Evolutionary conservation across 2,329 filamentous ascomycete genomes (phyloP).

Genomic region (Xylariaceae sp.): DNA sequence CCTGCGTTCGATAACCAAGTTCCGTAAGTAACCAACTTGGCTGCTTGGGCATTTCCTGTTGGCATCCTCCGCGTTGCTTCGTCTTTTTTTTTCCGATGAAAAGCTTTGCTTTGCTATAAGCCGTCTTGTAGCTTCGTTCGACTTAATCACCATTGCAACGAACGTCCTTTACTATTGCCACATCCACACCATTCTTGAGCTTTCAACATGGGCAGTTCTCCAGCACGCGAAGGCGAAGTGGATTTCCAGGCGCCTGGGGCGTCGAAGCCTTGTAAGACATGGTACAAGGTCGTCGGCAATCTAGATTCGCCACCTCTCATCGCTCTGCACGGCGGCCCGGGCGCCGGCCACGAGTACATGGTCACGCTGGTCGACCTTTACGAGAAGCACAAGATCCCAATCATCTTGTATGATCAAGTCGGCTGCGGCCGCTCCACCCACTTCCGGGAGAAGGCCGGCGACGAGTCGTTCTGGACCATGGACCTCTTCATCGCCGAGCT

Average conservation of each 20-base stretch:
- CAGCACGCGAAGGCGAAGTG: constrained; percentile 1
- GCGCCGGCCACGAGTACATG: constrained; percentile 6
- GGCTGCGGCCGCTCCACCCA: constrained; percentile 47
- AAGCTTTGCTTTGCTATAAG: no score
- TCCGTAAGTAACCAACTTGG: no score
- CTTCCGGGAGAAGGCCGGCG: constrained; percentile 44
- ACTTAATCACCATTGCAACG: no score
- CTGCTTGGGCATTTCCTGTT: no score
- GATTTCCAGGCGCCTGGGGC: constrained; percentile 1
- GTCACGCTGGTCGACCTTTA: neutral
- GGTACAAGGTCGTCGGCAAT: constrained; percentile 5
- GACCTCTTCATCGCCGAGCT: constrained; percentile 19
- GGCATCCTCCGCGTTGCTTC: no score
- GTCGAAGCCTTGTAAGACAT: constrained; percentile 3
- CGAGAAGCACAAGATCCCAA: neutral
- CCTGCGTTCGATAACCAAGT: no score
- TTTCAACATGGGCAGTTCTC: neutral
- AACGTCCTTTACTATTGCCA: no score
- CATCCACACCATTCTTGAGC: no score
- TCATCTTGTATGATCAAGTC: constrained; percentile 53
- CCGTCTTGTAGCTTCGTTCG: no score
- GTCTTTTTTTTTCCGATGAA: no score
- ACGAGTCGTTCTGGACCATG: constrained; percentile 19
- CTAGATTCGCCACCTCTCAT: neutral
- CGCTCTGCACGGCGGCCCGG: constrained; percentile 4